Evolutionary conservation across 345 rosid species (phyloP).

Genomic region (Bruguiera gymnorhiza): DNA sequence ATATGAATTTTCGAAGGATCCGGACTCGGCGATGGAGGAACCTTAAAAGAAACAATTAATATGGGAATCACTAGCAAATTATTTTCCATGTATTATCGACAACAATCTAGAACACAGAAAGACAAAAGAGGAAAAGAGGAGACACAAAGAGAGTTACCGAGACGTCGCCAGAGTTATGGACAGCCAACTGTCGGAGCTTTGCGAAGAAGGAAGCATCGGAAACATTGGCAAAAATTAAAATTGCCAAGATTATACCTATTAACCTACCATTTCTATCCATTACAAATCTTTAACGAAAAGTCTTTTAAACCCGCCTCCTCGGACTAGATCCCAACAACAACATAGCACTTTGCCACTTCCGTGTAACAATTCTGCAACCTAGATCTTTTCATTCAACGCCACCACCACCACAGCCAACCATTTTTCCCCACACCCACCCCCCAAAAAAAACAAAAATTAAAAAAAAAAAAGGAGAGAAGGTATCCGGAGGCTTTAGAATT

Average conservation of each 20-base stretch:
- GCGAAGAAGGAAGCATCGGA: conserved; percentile 36
- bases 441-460: no score
- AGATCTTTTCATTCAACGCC: background rate
- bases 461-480: no score
- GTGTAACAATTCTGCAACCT: background rate
- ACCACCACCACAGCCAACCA: background rate
- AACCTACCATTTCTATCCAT: conserved; percentile 20
- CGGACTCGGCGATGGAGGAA: conserved; percentile 36
- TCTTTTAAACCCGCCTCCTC: background rate
- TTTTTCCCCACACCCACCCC: no score
- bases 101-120: background rate
- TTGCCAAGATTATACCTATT: background rate
- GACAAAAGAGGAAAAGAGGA: background rate
- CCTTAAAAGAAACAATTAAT: conserved; percentile 35
- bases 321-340: conserved; percentile 5
- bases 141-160: conserved; percentile 32
- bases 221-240: conserved; percentile 38
- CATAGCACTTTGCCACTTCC: background rate
- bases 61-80: conserved; percentile 12
- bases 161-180: conserved; percentile 17
- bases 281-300: background rate
- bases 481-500: conserved; percentile 13
- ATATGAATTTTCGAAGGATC: conserved; percentile 19
- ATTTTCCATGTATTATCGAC: background rate
- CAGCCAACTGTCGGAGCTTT: conserved; percentile 31